A percentile compares a stretch with the other conserved stretches of the same genome.
Conservation (phyloP, 192 early-diverging fungal species). For the Radiomyces spectabilis region DNA sequence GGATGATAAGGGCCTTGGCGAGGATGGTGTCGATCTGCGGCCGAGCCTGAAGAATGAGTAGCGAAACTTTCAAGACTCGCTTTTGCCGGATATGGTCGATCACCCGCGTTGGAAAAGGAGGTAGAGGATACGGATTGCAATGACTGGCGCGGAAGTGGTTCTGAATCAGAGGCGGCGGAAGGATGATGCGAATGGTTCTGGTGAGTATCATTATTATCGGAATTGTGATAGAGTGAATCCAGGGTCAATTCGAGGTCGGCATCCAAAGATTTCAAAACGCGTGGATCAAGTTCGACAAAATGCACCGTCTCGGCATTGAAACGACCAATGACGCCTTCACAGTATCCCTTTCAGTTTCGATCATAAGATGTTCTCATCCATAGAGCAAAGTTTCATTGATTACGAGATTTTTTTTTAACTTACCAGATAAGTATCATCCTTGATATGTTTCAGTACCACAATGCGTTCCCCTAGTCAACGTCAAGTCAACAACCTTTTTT, state of each 20-base stretch:
- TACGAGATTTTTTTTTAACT: constrained; percentile 1
- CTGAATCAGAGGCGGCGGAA: not conserved
- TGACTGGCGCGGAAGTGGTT: not conserved
- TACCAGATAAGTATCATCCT: constrained; percentile 35
- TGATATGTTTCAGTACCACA: constrained; percentile 28
- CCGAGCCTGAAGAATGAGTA: constrained; percentile 1
- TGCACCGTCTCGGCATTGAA: constrained; percentile 42
- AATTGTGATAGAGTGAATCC: not conserved
- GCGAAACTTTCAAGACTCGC: constrained; percentile 2
- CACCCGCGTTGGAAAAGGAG: no score
- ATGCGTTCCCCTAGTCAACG: constrained; percentile 22
- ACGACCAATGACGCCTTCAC: constrained; percentile 46
- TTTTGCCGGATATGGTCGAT: not conserved
- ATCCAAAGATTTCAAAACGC: constrained; percentile 28
- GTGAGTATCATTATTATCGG: no score
- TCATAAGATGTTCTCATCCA: no score
- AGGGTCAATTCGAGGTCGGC: constrained; percentile 6
- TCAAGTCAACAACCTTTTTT: not conserved
- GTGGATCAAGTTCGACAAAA: constrained; percentile 37
- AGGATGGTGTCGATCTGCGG: constrained; percentile 1
- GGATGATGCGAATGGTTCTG: no score
- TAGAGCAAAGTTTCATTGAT: no score
- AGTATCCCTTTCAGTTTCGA: constrained; percentile 43
- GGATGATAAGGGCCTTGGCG: no score
- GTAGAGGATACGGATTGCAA: constrained; percentile 7